Conservation (phyloP, 2,329 filamentous ascomycete genomes). For the Ophiostoma perfectum region DNA sequence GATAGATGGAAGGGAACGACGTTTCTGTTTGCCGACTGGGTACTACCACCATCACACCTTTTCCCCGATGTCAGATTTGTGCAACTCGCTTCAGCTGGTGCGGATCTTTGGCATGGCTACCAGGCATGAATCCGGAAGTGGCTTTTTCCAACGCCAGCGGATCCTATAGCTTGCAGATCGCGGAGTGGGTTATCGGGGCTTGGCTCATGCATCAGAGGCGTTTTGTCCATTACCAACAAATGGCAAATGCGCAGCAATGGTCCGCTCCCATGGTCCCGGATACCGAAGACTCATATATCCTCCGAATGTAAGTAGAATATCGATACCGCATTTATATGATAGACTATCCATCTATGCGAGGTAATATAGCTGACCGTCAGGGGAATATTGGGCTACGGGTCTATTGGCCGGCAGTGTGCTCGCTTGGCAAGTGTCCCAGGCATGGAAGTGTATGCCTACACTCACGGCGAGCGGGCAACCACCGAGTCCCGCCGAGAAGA, state of each 20-base stretch:
- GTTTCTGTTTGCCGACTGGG: slow-evolving; percentile 4
- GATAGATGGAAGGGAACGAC: background rate
- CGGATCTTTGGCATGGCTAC: slow-evolving; percentile 39
- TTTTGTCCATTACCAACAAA: slow-evolving; percentile 1
- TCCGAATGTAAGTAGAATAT: background rate
- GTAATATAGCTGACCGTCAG: slow-evolving; percentile 23
- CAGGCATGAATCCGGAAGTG: slow-evolving; percentile 34
- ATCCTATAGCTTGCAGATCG: slow-evolving; percentile 33
- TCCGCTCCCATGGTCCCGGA: slow-evolving; percentile 17
- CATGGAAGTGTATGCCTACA: slow-evolving; percentile 64
- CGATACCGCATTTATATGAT: too few relatives aligned
- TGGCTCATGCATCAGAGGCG: slow-evolving; percentile 28
- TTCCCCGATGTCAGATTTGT: slow-evolving; percentile 36
- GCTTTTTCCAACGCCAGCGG: slow-evolving; percentile 41
- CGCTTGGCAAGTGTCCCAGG: slow-evolving; percentile 53
- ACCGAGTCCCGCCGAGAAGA: slow-evolving; percentile 53
- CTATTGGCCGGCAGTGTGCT: slow-evolving; percentile 42
- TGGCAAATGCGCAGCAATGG: background rate
- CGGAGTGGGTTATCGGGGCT: slow-evolving; percentile 32
- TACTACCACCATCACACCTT: background rate
- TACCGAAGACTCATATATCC: slow-evolving; percentile 32
- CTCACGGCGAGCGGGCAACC: slow-evolving; percentile 47
- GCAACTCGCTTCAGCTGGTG: slow-evolving; percentile 42
- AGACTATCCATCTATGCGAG: too few relatives aligned
- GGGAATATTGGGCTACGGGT: slow-evolving; percentile 42